phyloP scores from a whole-genome alignment of 441 rosid species.

The Bruguiera hainesii region DNA sequence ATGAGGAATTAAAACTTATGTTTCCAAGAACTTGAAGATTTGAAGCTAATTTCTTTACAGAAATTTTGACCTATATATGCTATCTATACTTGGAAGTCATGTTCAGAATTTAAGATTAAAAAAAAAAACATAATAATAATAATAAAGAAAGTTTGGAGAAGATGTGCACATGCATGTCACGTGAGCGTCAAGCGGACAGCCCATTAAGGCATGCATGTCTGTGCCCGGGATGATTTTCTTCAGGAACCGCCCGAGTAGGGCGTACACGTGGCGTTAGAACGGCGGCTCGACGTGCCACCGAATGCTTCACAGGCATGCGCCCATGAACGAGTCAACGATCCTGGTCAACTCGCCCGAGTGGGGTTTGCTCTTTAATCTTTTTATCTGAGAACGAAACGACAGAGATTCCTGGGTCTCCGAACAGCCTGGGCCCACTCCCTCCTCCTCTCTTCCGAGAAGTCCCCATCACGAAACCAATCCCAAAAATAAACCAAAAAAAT shows the following conservation, averaged over 20 bases:
- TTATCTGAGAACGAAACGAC: conserved; percentile 20
- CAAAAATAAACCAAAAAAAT: neutral
- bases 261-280: neutral
- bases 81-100: no score
- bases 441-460: conserved; percentile 1
- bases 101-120: no score
- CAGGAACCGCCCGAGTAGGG: neutral
- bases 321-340: neutral
- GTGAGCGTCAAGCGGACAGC: neutral
- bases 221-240: neutral
- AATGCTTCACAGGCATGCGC: neutral
- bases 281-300: no score
- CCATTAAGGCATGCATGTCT: neutral
- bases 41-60: no score
- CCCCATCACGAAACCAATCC: conserved; percentile 11
- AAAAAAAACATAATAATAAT: neutral
- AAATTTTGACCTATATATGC: no score
- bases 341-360: conserved; percentile 16
- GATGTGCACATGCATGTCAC: conserved; percentile 2
- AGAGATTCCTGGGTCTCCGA: conserved; percentile 30
- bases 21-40: no score
- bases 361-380: neutral
- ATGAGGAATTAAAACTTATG: no score
- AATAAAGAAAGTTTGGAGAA: neutral
- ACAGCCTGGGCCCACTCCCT: conserved; percentile 3